Evolutionary conservation across 1,284 basidiomycete genomes (phyloP).

Genomic region (Ganoderma multipileum): DNA sequence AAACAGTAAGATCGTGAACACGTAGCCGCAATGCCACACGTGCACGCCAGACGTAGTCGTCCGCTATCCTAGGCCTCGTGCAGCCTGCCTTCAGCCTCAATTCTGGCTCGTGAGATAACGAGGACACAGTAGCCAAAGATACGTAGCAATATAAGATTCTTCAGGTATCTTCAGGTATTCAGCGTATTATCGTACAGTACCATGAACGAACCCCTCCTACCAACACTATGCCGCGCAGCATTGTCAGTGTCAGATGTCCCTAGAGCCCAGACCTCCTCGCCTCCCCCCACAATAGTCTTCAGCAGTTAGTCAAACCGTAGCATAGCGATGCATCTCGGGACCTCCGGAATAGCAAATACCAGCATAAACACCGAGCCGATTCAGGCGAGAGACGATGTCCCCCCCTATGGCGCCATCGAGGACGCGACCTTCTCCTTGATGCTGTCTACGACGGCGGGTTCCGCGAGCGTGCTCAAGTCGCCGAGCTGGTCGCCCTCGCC

Average conservation of each 20-base stretch:
- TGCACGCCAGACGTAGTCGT: no score
- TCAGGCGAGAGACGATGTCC: not conserved
- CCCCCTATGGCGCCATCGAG: not conserved
- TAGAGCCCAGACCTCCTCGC: not conserved
- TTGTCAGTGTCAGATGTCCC: not conserved
- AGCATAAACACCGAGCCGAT: conserved; percentile 2
- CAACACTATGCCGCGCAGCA: not conserved
- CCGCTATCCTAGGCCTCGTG: no score
- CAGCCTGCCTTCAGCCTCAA: not conserved
- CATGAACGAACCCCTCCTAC: not conserved
- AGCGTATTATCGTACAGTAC: conserved; percentile 20
- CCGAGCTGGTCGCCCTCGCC: conserved; percentile 94
- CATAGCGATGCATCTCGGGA: not conserved
- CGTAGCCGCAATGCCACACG: no score
- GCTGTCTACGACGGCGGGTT: conserved; percentile 82
- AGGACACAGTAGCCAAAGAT: not conserved
- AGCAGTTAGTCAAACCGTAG: conserved; percentile 1
- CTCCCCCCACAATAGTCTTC: not conserved
- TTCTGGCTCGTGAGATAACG: not conserved
- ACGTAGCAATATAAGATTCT: not conserved
- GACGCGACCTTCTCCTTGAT: conserved; percentile 79
- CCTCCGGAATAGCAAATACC: conserved; percentile 1
- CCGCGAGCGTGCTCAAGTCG: conserved; percentile 91
- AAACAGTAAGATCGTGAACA: no score
- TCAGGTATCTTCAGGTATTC: conserved; percentile 15